Conservation (phyloP, 305 asterid species). For the Solanum aculeatissimum region DNA sequence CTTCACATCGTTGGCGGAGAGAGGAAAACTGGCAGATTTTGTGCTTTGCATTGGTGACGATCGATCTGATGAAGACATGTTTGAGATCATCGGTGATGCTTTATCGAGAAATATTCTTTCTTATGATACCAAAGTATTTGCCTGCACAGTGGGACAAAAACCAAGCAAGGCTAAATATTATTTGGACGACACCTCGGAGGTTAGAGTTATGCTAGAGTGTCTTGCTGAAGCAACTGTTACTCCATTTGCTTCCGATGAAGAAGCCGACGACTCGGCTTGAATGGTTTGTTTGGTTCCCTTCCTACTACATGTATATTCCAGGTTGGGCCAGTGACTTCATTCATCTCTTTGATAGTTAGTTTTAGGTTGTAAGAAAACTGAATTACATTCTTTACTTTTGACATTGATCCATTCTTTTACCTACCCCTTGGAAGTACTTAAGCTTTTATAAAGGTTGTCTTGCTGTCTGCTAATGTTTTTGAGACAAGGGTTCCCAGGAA, state of each 20-base stretch:
- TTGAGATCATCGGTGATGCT: slow-evolving; percentile 61
- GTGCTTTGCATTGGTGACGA: slow-evolving; percentile 97
- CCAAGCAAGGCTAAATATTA: slow-evolving; percentile 97
- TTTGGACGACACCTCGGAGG: slow-evolving; percentile 81
- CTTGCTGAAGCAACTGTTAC: slow-evolving; percentile 71
- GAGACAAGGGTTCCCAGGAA: too few species aligned
- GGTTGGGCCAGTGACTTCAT: slow-evolving; percentile 10
- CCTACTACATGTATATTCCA: slow-evolving; percentile 11
- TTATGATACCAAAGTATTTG: slow-evolving; percentile 60
- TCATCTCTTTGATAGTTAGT: slow-evolving; percentile 21
- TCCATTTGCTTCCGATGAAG: slow-evolving; percentile 53
- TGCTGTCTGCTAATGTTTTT: too few species aligned
- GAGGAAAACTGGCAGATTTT: slow-evolving; percentile 60
- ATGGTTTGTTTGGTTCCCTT: slow-evolving; percentile 21
- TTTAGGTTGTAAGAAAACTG: slow-evolving; percentile 26
- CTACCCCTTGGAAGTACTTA: slow-evolving; percentile 13
- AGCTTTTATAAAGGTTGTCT: neutral
- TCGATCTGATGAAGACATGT: slow-evolving; percentile 94
- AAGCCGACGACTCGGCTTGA: slow-evolving; percentile 37
- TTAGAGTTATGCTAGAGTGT: slow-evolving; percentile 65
- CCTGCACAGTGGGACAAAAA: slow-evolving; percentile 93
- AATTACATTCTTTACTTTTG: slow-evolving; percentile 8
- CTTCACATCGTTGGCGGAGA: slow-evolving; percentile 57
- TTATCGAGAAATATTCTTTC: slow-evolving; percentile 54
- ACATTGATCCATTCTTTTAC: slow-evolving; percentile 21